Evolutionary conservation across 176 grass and related monocot species (phyloP), one percentile per base, ranked within the genome.

Genomic region (Aegilops bicornis): DNA sequence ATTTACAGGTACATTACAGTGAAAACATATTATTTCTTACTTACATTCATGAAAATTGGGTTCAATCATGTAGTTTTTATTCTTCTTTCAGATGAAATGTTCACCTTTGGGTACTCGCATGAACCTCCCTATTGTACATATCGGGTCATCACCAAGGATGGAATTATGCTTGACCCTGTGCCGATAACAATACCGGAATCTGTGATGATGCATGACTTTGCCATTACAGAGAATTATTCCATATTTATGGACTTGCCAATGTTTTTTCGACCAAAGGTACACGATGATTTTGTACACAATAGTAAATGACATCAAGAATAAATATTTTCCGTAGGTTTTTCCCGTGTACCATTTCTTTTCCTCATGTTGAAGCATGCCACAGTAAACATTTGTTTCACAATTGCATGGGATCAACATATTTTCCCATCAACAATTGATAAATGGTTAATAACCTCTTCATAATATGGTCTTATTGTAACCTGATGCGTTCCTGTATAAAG

Each of bases 141-240:
- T 54, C 91, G 93, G 48, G 91, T 98, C 43, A 92, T 98, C 79
- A 93, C 91, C 29, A 98, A 98, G 67, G 89, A 93, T 31, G 95
- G 95, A 36, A 63, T 84, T 54, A 98, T 98, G 95, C 89, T 95
- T 82, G 93, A 98, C 81, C 95, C 95, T 43, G 93, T 98, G 48
- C 91, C 93, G 47, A 98, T 98, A 93, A 98, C 92, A 87, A 95
- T 98, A 90, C 85, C 95, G 10, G 91, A 87, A 61, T 83, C 95
- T 85, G 83, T 98, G 69, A 93, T 98, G 95, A 98, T 98, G 95
- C 95, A 98, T 89, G 95, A 98, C 84, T 98, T 98, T 92, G 95
- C 93, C 43, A 98, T 98, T 80, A 95, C 95, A 62, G 89, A 98
- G 78, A 93, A 98, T 66, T 95, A 93, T 71, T 87, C 93, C 13